These are phyloP conservation scores for Telfairia occidentalis DNA, from an alignment of 331 rosid genomes.

Conservation along the genomic window DNA sequence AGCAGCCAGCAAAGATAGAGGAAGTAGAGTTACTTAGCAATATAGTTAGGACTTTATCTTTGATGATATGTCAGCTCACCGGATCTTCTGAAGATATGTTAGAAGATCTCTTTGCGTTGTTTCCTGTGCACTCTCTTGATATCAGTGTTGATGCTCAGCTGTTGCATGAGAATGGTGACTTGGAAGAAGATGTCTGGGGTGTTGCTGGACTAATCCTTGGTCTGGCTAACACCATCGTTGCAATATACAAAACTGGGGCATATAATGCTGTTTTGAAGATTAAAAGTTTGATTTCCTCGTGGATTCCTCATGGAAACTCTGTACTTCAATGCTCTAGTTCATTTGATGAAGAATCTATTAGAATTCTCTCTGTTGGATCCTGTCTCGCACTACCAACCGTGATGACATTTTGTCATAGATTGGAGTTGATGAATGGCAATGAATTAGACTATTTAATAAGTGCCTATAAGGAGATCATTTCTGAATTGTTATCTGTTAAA, in stretches of 20 bases:
- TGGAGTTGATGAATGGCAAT: conserved; percentile 56
- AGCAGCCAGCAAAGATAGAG: conserved; percentile 32
- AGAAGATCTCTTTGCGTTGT: conserved; percentile 45
- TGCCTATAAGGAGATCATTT: conserved; percentile 57
- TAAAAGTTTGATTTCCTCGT: conserved; percentile 54
- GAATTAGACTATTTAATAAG: conserved; percentile 46
- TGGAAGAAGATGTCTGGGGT: conserved; percentile 91
- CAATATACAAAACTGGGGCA: conserved; percentile 63
- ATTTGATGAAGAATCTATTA: conserved; percentile 24
- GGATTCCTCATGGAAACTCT: conserved; percentile 56
- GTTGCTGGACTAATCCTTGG: conserved; percentile 93
- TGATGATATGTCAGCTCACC: conserved; percentile 41
- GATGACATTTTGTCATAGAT: conserved; percentile 61
- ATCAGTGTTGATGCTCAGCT: conserved; percentile 23
- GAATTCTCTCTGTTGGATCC: conserved; percentile 66
- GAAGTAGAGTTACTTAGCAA: conserved; percentile 55
- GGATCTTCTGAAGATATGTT: conserved; percentile 39
- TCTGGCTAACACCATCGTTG: conserved; percentile 59
- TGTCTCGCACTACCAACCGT: conserved; percentile 75
- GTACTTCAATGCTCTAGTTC: conserved; percentile 24
- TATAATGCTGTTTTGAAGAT: conserved; percentile 60
- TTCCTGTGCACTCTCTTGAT: conserved; percentile 31
- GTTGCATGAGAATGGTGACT: conserved; percentile 36
- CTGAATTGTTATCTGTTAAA: conserved; percentile 52
- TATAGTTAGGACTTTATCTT: conserved; percentile 46